Evolutionary conservation across 2,329 filamentous ascomycete species (phyloP), one percentile per base, ranked within the genome.

Genomic region (Fusarium sp.): DNA sequence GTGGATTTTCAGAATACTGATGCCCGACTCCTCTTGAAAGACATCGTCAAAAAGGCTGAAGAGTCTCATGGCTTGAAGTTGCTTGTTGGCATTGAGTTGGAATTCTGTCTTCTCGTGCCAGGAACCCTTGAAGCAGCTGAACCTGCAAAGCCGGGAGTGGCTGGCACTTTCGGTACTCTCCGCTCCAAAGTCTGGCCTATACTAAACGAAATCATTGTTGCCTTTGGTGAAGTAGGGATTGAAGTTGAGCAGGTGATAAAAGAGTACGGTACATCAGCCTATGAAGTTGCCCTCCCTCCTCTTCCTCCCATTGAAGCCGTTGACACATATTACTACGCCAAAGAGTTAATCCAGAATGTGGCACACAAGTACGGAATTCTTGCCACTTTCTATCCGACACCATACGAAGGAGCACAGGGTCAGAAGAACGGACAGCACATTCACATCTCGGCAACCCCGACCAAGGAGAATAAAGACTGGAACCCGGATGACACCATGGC

Each of bases 361-460:
- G 54, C 65, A 5, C 25, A 53, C 9, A 53, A 33, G 6, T 2
- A 46, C 7, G 15, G 38, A 0, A 25, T 49, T 5, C 28, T 62
- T 6, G 64, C 65, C 7, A 68, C 65, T 5, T 68, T 68, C 12
- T 62, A 68, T n/a, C 54, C 65, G 2, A 68, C 64, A 2, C 54
- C 65, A 1, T 68, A 38, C 2, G 47, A 43, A 3, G 65, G 35
- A 9, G 42, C 53, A 5, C 23, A 49, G 1, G 65, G 65, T 1
- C 65, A 62, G 21, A 53, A 62, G n/a, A 68, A 13, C 18, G 64
- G 64, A 3, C 64, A 68, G 10, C 65, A 68, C 1, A 68, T 68
- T 32, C 65, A 68, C 8, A 68, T 68, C 5, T 68, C 65, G 1
- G 47, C 56, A 13, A n/a, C n/a, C 7, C 9, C 61, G 2, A 6